Conservation (phyloP, 2,329 filamentous ascomycete genomes). For the Colletotrichum magnum region DNA sequence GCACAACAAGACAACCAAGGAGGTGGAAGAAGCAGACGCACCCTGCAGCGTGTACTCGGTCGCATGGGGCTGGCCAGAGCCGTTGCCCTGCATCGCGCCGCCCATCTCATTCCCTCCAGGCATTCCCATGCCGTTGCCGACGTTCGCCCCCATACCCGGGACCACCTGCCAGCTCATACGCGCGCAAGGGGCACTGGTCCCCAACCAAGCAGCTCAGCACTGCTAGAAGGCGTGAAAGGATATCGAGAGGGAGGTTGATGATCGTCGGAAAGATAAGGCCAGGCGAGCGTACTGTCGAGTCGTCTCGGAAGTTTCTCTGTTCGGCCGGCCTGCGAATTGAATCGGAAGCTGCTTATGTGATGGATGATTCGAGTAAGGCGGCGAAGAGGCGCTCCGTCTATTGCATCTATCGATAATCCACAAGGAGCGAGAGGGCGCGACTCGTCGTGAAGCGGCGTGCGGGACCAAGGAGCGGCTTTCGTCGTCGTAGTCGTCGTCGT, state of each 20-base stretch:
- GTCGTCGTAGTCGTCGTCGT: conserved; percentile 19
- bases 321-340: conserved; percentile 5
- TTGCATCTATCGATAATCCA: conserved; percentile 23
- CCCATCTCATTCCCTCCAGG: conserved; percentile 60
- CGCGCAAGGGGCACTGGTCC: conserved; percentile 36
- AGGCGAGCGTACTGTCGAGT: neutral
- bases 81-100: conserved; percentile 61
- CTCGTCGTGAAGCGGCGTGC: conserved; percentile 17
- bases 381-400: conserved; percentile 4
- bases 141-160: conserved; percentile 57
- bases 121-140: conserved; percentile 53
- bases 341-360: conserved; percentile 12
- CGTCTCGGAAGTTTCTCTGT: neutral
- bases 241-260: no score
- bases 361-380: conserved; percentile 3
- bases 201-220: conserved; percentile 31
- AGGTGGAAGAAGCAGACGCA: conserved; percentile 41
- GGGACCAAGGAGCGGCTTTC: neutral
- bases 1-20: no score
- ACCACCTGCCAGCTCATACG: conserved; percentile 55
- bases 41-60: conserved; percentile 75
- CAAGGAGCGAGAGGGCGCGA: conserved; percentile 12
- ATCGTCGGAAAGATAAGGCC: no score
- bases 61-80: conserved; percentile 67
- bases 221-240: neutral